Conservation (phyloP, 2,329 filamentous ascomycete species). For the Sporothrix euskadiensis region DNA sequence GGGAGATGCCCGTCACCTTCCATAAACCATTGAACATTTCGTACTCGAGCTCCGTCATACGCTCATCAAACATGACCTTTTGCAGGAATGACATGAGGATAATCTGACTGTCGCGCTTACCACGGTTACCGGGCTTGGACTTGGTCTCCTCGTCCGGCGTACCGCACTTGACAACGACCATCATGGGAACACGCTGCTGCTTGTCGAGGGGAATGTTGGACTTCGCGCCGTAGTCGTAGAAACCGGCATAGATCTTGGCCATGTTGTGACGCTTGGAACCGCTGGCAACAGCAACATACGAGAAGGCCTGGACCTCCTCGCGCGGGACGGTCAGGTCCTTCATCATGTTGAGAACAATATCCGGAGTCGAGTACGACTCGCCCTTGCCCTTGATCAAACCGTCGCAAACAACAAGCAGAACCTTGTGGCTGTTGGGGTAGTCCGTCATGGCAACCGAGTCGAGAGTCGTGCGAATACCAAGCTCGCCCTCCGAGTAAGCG, state of each 20-base stretch:
- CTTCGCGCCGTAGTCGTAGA: conserved; percentile 90
- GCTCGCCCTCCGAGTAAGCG: conserved; percentile 92
- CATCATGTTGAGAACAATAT: conserved; percentile 91
- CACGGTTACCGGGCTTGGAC: conserved; percentile 91
- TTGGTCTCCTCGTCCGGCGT: conserved; percentile 81
- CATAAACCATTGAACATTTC: conserved; percentile 99
- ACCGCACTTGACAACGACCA: conserved; percentile 92
- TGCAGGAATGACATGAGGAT: conserved; percentile 99
- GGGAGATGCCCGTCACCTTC: conserved; percentile 97
- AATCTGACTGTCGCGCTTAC: conserved; percentile 98
- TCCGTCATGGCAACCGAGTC: conserved; percentile 97
- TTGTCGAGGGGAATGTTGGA: conserved; percentile 79
- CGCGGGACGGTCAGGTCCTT: conserved; percentile 79
- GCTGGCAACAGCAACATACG: conserved; percentile 93
- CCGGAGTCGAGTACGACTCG: conserved; percentile 81
- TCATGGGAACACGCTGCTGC: conserved; percentile 97
- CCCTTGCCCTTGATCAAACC: conserved; percentile 96
- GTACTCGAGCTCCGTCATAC: conserved; percentile 98
- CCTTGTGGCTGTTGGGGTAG: conserved; percentile 98
- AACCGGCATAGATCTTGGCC: conserved; percentile 97
- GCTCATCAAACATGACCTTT: conserved; percentile 99
- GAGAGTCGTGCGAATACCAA: conserved; percentile 88
- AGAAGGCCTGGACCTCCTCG: conserved; percentile 84
- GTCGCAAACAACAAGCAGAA: conserved; percentile 94
- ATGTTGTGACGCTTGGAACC: conserved; percentile 99